Conservation (phyloP, 345 rosid genomes). For the Eucalyptus tenuipes region DNA sequence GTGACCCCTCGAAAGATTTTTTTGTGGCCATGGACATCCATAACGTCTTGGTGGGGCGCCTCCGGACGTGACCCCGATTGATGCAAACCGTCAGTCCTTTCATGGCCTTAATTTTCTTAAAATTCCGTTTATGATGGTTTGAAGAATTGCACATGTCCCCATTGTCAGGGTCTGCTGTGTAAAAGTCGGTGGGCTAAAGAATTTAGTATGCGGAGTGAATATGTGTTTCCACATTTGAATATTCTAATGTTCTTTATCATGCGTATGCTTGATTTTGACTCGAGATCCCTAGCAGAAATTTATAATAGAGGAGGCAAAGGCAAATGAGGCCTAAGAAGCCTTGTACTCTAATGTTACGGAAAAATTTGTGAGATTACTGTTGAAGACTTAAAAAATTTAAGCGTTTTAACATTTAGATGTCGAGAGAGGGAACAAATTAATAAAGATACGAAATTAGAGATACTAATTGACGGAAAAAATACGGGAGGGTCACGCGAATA, state of each 20-base stretch:
- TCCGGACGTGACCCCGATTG: background rate
- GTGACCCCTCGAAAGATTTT: background rate
- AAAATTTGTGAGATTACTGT: rapidly evolving
- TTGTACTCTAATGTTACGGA: rapidly evolving
- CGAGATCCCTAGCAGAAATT: no score
- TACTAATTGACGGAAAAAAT: background rate
- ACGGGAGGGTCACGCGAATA: background rate
- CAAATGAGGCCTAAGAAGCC: rapidly evolving
- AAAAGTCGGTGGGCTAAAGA: background rate
- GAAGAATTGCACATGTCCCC: background rate
- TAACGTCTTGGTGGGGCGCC: background rate
- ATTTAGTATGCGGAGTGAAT: background rate
- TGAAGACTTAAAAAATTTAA: rapidly evolving
- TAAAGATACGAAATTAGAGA: background rate
- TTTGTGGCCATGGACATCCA: background rate
- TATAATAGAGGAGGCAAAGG: no score
- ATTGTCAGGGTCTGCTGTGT: background rate
- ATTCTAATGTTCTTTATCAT: rapidly evolving
- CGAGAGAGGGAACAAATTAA: rapidly evolving
- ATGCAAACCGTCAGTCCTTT: background rate
- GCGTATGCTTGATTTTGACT: background rate
- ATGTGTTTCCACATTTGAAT: rapidly evolving
- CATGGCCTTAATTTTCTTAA: background rate
- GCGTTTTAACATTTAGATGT: no score
- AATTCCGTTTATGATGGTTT: background rate